phyloP scores from a whole-genome alignment of 495 filamentous ascomycete genomes.

The Trichoderma reesei region DNA sequence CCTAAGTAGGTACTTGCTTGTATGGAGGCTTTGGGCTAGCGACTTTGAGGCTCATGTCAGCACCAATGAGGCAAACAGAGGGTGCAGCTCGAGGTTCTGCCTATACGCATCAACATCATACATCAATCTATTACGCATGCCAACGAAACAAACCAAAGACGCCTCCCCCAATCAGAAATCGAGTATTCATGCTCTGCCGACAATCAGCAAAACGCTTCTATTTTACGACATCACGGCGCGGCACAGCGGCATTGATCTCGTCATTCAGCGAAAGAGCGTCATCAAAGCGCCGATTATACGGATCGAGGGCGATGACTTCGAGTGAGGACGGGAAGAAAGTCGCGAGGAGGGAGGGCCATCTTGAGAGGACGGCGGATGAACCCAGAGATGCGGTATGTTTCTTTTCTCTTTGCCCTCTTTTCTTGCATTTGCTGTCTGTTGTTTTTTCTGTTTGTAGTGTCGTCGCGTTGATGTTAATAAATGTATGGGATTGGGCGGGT shows the following conservation, averaged over 20 bases:
- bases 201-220: not conserved
- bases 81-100: too few relatives aligned
- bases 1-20: too few relatives aligned
- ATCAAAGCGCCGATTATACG: not conserved
- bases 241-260: not conserved
- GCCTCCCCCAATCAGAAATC: too few relatives aligned
- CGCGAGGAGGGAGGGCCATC: slow-evolving; percentile 26
- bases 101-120: too few relatives aligned
- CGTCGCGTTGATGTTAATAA: not conserved
- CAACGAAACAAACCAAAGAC: too few relatives aligned
- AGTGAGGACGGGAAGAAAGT: not conserved
- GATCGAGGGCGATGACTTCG: not conserved
- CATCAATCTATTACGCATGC: too few relatives aligned
- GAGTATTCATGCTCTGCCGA: not conserved
- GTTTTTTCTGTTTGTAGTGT: not conserved
- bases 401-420: not conserved
- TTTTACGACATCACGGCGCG: not conserved
- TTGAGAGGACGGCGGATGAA: slow-evolving; percentile 61
- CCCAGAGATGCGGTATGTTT: slow-evolving; percentile 47
- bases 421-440: not conserved
- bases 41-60: too few relatives aligned
- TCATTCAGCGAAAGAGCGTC: not conserved
- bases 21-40: too few relatives aligned
- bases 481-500: not conserved
- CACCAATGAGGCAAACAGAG: too few relatives aligned